phyloP scores from a whole-genome alignment of 2,329 filamentous ascomycete species.

The Cryphonectria radicalis region DNA sequence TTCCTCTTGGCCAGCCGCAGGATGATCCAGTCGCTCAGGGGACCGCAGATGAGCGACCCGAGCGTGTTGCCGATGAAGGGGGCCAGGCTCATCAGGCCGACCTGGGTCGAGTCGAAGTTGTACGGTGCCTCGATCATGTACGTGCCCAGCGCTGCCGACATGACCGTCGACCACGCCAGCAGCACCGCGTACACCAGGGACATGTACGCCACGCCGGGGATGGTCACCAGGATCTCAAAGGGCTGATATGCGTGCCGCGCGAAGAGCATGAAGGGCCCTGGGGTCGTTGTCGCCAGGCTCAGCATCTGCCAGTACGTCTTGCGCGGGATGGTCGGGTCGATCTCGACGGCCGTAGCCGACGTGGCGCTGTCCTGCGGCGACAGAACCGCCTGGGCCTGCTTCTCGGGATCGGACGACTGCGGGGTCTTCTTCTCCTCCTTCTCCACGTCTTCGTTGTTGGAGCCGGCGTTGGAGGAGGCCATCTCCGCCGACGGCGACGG shows the following conservation, averaged over 20 bases:
- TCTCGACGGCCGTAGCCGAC: conserved; percentile 6
- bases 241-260: conserved; percentile 29
- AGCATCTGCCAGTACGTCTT: conserved; percentile 29
- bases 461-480: conserved; percentile 4
- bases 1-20: conserved; percentile 40
- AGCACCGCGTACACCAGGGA: conserved; percentile 29
- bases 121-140: conserved; percentile 30
- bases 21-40: conserved; percentile 41
- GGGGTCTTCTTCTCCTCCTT: conserved; percentile 8
- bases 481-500: neutral
- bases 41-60: conserved; percentile 41
- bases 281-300: conserved; percentile 26
- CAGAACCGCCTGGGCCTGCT: conserved; percentile 4
- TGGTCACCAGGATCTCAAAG: conserved; percentile 28
- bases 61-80: conserved; percentile 34
- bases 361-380: neutral
- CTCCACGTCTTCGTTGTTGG: neutral
- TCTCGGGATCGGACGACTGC: conserved; percentile 22
- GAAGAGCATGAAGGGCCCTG: conserved; percentile 25
- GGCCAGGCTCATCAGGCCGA: conserved; percentile 29
- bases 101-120: conserved; percentile 27
- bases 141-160: conserved; percentile 24
- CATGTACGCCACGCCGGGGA: conserved; percentile 29
- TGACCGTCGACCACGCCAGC: conserved; percentile 27
- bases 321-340: conserved; percentile 24